Evolutionary conservation across 2,329 filamentous ascomycete species (phyloP).

Genomic region (Didymella pinodella): DNA sequence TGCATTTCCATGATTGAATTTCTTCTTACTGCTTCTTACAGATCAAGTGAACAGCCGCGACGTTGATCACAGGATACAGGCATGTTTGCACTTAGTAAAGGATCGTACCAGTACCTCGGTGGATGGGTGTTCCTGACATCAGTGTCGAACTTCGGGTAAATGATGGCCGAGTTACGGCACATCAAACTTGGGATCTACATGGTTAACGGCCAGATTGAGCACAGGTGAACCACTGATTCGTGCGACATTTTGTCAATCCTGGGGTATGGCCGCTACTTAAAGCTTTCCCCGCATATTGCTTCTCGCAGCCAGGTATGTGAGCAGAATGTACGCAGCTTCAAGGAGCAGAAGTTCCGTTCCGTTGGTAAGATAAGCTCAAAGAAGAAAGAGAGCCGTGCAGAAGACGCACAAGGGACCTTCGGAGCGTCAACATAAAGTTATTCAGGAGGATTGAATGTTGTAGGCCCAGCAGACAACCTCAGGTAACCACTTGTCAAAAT

Average conservation of each 20-base stretch:
- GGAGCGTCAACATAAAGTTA: not conserved
- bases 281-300: conserved; percentile 3
- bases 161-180: not conserved
- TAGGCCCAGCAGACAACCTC: not conserved
- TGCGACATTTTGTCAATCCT: not conserved
- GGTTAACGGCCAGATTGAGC: not conserved
- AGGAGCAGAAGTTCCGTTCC: conserved; percentile 5
- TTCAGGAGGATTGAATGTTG: no score
- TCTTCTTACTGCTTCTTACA: no score
- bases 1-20: no score
- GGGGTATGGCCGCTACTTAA: not conserved
- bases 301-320: not conserved
- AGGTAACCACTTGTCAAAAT: not conserved
- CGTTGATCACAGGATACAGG: no score
- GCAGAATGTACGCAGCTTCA: not conserved
- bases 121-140: not conserved
- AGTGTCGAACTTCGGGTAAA: not conserved
- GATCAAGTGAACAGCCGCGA: no score
- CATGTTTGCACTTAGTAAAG: no score
- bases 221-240: not conserved
- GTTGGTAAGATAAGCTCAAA: conserved; percentile 3
- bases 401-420: not conserved
- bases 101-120: not conserved
- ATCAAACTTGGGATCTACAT: not conserved
- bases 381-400: not conserved